phyloP scores from a whole-genome alignment of 78 protist genomes.

The Isochrysis galbana region DNA sequence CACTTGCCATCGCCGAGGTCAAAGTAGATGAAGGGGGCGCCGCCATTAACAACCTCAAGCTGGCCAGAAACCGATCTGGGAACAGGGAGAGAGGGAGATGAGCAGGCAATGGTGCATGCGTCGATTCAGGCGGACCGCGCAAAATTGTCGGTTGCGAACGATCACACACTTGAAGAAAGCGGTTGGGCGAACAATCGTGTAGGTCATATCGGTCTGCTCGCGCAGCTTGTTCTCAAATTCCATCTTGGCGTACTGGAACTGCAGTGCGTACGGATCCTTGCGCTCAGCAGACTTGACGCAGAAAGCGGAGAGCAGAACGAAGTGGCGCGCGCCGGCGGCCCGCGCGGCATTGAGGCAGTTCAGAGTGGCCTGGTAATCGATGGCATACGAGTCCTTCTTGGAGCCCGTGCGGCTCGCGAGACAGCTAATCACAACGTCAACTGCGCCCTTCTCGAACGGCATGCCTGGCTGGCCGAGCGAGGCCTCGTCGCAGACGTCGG shows the following conservation, averaged over 20 bases:
- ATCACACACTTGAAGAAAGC: constrained; percentile 52
- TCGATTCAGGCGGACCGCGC: background rate
- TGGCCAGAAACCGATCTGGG: background rate
- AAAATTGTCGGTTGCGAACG: background rate
- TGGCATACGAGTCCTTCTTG: constrained; percentile 20
- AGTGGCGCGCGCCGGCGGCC: constrained; percentile 10
- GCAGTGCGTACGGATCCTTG: background rate
- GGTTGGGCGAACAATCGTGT: constrained; percentile 36
- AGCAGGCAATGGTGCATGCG: background rate
- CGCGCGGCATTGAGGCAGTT: constrained; percentile 30
- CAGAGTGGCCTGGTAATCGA: constrained; percentile 24
- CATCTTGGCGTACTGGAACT: constrained; percentile 37
- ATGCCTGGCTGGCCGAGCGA: background rate
- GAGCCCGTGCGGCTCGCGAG: constrained; percentile 26
- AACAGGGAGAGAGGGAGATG: no score
- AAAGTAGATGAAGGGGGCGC: constrained; percentile 11
- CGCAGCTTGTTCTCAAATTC: background rate
- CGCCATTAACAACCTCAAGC: constrained; percentile 12
- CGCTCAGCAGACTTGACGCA: constrained; percentile 24
- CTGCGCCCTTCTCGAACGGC: background rate
- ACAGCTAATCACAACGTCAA: constrained; percentile 28
- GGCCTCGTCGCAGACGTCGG: background rate
- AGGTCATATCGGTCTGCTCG: background rate
- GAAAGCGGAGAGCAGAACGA: constrained; percentile 15
- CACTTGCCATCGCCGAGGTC: background rate